Evolutionary conservation across 805 yeast species (phyloP), one percentile per base, ranked within the genome.

Genomic region (Candida arabinofermentans): DNA sequence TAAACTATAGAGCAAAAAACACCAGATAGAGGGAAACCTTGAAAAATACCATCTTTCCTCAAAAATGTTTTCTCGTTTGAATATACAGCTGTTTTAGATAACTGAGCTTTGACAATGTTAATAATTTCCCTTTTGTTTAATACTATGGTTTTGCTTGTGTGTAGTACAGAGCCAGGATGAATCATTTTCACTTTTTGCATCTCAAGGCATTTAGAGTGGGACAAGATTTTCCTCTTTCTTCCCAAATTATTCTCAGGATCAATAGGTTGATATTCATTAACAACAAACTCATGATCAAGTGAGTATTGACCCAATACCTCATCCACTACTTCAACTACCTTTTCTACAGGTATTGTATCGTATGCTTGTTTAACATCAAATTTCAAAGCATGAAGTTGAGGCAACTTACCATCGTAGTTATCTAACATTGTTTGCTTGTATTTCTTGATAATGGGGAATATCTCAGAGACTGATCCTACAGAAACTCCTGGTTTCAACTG

Each of bases 1-100:
- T 84, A 83, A 0, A 86, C 74, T 1, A 88, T 48, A 48, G 88
- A 86, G 48, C 95, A 88, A 27, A 90, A 69, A 5, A 81, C 66
- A 1, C 85, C 74, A 42, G 96, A 91, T 4, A 89, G 59, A 1
- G 82, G 79, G 7, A 87, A 76, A 0, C 98, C 98, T 64, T 90
- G 98, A 40, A 83, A 89, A 0, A 91, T 70, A 0, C 98, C 98
- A 8, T 65, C 59, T 33, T 65, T 75, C 43, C 95, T 65, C n/a
- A 58, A 54, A 53, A 69, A 75, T 3, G 66, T 60, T 7, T 51
- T 47, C 1, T 59, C 53, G 4, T 65, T 64, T 2, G 74, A 58
- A 22, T 60, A 59, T 0, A 82, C 61, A 0, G 71, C 64, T 0
- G 86, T 71, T 10, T 70, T 62, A n/a, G 63, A 62, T 12, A 88